Conservation (phyloP, 306 rosid species). For the Dalbergia cultrata region DNA sequence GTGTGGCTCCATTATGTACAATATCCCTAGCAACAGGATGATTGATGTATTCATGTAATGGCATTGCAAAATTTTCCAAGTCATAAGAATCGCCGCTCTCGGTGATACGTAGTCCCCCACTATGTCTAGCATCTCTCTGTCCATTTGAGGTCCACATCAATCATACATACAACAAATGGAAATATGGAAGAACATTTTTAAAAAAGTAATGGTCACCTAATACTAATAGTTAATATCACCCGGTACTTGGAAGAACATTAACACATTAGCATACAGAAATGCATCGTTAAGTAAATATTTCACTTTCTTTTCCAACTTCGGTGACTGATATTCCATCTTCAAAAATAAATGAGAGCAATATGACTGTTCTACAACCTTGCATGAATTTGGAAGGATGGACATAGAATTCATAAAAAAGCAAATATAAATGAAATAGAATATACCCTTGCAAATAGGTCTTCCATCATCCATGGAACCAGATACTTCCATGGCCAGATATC, state of each 20-base stretch:
- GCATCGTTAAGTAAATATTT: constrained; percentile 25
- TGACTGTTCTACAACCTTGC: constrained; percentile 29
- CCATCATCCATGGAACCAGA: constrained; percentile 97
- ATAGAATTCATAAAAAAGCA: constrained; percentile 3
- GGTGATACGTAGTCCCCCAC: constrained; percentile 42
- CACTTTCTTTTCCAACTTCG: constrained; percentile 28
- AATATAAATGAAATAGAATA: constrained; percentile 29
- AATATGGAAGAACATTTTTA: constrained; percentile 41
- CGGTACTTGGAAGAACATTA: constrained; percentile 12
- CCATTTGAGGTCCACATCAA: constrained; percentile 44
- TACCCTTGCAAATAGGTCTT: constrained; percentile 92
- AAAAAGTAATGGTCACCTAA: constrained; percentile 4
- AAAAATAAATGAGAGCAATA: constrained; percentile 19
- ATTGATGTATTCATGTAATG: constrained; percentile 78
- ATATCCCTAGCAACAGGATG: constrained; percentile 78
- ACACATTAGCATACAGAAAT: constrained; percentile 39
- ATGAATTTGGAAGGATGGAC: constrained; percentile 15
- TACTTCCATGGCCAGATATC: constrained; percentile 99
- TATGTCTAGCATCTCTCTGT: constrained; percentile 76
- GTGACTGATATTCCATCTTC: constrained; percentile 35
- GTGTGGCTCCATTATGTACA: constrained; percentile 93
- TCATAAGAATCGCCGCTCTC: constrained; percentile 64
- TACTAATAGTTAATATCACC: not conserved
- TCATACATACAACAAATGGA: constrained; percentile 33
- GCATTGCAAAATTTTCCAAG: constrained; percentile 83